These are phyloP conservation scores for Coprinellus aureogranulatus DNA, from an alignment of 768 basidiomycete genomes.

Conservation along the genomic window DNA sequence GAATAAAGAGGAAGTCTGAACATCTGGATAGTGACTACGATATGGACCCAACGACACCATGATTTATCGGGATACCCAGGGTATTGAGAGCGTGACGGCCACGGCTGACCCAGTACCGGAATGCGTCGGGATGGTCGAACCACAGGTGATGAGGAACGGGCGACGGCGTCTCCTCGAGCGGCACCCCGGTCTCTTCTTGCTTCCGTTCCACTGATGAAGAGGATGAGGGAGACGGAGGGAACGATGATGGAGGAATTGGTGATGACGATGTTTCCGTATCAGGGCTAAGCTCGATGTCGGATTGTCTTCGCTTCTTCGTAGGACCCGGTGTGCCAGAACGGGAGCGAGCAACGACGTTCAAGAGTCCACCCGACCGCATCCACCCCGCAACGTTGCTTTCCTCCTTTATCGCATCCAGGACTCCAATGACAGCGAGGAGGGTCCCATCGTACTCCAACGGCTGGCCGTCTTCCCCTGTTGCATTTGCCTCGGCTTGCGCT, in stretches of 20 bases:
- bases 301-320: slow-evolving; percentile 8
- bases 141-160: slow-evolving; percentile 32
- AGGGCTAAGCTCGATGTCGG: neutral
- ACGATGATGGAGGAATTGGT: neutral
- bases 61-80: slow-evolving; percentile 45
- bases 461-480: slow-evolving; percentile 5
- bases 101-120: slow-evolving; percentile 49
- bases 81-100: slow-evolving; percentile 50
- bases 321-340: neutral
- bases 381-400: slow-evolving; percentile 69
- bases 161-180: neutral
- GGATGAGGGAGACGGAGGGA: slow-evolving; percentile 3
- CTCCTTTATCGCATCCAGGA: slow-evolving; percentile 55
- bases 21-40: no score
- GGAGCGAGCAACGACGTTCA: slow-evolving; percentile 3
- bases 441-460: slow-evolving; percentile 44
- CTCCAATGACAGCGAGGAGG: slow-evolving; percentile 64
- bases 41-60: slow-evolving; percentile 34
- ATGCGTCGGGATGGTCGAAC: slow-evolving; percentile 47
- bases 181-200: slow-evolving; percentile 9
- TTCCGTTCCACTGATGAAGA: neutral
- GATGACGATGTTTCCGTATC: neutral
- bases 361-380: slow-evolving; percentile 57
- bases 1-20: no score
- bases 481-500: slow-evolving; percentile 7